A percentile compares a stretch with the other conserved stretches of the same genome.
These are phyloP conservation scores for Coemansia sp. DNA, from an alignment of 192 early-diverging fungal species.

Conservation along the genomic window DNA sequence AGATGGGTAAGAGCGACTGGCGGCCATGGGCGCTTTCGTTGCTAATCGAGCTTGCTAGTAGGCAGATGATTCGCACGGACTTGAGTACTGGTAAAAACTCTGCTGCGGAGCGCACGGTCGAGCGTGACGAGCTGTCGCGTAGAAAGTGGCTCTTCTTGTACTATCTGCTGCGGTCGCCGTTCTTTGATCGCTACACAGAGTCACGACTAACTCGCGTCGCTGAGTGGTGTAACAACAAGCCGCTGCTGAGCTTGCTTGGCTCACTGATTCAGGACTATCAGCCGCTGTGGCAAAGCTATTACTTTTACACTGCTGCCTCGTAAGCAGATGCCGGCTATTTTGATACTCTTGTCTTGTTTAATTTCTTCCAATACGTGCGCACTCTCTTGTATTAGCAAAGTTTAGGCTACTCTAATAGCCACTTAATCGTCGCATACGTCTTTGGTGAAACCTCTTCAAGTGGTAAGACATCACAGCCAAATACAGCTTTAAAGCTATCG, in stretches of 20 bases:
- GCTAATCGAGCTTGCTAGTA: constrained; percentile 62
- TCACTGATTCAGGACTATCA: constrained; percentile 84
- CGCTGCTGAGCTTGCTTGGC: constrained; percentile 73
- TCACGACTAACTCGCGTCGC: constrained; percentile 64
- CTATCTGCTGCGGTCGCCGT: constrained; percentile 82
- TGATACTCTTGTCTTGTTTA: not conserved
- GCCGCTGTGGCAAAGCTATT: constrained; percentile 84
- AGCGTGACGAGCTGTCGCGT: constrained; percentile 74
- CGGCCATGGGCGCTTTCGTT: constrained; percentile 84
- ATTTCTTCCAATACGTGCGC: not conserved
- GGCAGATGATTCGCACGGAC: constrained; percentile 49
- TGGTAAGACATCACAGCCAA: constrained; percentile 32
- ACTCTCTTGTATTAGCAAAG: not conserved
- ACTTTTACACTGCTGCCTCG: constrained; percentile 80
- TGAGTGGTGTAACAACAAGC: constrained; percentile 66
- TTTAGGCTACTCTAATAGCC: constrained; percentile 8
- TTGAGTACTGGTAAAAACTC: constrained; percentile 18
- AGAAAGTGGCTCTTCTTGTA: constrained; percentile 72
- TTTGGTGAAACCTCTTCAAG: constrained; percentile 27
- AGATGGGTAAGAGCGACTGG: constrained; percentile 73
- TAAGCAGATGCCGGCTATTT: constrained; percentile 13
- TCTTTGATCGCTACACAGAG: constrained; percentile 75
- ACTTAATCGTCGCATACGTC: constrained; percentile 24
- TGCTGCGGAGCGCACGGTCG: constrained; percentile 58
- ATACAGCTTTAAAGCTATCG: constrained; percentile 31